Evolutionary conservation across 2,329 filamentous ascomycete genomes (phyloP).

Genomic region (Pseudogymnoascus sp.): DNA sequence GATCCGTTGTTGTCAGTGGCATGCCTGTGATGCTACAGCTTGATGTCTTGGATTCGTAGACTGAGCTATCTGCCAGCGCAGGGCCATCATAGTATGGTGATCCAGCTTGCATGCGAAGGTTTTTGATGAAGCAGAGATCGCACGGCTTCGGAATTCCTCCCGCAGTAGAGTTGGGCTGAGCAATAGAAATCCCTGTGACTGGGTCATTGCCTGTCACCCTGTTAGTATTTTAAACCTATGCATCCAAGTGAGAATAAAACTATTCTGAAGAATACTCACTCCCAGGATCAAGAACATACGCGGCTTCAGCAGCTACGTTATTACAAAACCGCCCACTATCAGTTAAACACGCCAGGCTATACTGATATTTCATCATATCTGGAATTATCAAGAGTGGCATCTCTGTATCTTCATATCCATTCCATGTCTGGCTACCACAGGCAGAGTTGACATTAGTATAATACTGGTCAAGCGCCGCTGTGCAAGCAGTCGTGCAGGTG

Average conservation of each 20-base stretch:
- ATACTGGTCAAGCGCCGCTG: constrained; percentile 2
- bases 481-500: constrained; percentile 6
- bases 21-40: constrained; percentile 6
- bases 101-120: constrained; percentile 9
- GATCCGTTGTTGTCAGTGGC: constrained; percentile 11
- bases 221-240: background rate
- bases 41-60: constrained; percentile 11
- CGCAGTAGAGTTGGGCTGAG: background rate
- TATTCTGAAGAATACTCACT: background rate
- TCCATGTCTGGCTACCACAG: constrained; percentile 11
- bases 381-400: constrained; percentile 11
- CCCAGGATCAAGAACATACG: constrained; percentile 7
- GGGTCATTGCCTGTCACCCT: background rate
- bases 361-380: constrained; percentile 11
- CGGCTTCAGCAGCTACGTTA: constrained; percentile 11
- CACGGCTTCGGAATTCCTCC: background rate
- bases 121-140: constrained; percentile 13
- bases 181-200: background rate
- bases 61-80: constrained; percentile 8
- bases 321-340: constrained; percentile 13
- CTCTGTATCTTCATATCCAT: constrained; percentile 9
- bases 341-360: constrained; percentile 12
- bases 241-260: background rate
- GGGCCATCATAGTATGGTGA: constrained; percentile 13
- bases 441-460: constrained; percentile 7